Conservation (phyloP, 2,329 filamentous ascomycete species). For the Penicillium sp. region DNA sequence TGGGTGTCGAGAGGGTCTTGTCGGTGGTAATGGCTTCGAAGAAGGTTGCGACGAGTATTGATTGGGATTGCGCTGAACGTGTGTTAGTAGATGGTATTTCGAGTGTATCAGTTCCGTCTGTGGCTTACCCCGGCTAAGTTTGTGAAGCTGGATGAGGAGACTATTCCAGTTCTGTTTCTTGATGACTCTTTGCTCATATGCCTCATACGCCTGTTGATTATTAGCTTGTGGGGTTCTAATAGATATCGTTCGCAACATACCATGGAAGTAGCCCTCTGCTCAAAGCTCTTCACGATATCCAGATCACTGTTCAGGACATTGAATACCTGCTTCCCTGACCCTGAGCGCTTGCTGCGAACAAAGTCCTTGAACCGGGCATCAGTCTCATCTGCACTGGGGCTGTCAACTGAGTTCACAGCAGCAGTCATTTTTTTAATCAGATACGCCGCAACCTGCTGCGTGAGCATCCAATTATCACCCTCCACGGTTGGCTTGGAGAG, state of each 20-base stretch:
- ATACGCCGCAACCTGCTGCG: constrained; percentile 46
- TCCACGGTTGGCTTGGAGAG: constrained; percentile 52
- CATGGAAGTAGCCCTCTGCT: constrained; percentile 14
- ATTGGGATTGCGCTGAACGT: constrained; percentile 46
- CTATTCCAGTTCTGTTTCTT: constrained; percentile 49
- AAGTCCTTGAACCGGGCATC: constrained; percentile 19
- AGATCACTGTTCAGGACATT: constrained; percentile 11
- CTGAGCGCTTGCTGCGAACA: constrained; percentile 1
- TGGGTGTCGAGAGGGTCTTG: constrained; percentile 27
- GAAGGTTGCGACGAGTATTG: constrained; percentile 49
- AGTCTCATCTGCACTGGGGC: constrained; percentile 9
- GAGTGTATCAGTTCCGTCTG: not conserved
- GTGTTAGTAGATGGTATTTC: not conserved
- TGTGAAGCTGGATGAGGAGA: constrained; percentile 36
- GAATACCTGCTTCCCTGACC: not conserved
- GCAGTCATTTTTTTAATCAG: constrained; percentile 52
- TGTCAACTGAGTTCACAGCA: constrained; percentile 22
- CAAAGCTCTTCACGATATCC: constrained; percentile 16
- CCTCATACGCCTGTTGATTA: constrained; percentile 26
- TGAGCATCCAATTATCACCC: constrained; percentile 58
- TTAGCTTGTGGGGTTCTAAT: not conserved
- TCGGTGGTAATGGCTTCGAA: constrained; percentile 36
- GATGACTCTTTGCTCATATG: constrained; percentile 45
- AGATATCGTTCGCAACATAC: not conserved
- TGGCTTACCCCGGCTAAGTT: constrained; percentile 26